phyloP scores from a whole-genome alignment of 2,329 filamentous ascomycete genomes.

The Scedosporium minutisporum region DNA sequence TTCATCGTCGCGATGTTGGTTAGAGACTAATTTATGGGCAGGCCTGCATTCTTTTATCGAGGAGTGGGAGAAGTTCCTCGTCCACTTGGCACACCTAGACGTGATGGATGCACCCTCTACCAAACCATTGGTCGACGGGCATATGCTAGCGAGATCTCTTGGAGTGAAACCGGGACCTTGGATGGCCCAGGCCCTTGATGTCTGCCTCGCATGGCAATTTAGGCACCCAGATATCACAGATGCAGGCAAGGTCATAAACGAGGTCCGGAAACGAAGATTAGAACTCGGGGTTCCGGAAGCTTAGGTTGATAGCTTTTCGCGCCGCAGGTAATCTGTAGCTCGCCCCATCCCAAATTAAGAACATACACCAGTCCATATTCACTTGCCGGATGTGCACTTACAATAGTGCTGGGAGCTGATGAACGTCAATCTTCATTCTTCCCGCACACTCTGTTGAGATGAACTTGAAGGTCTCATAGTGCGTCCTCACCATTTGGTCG shows the following conservation, averaged over 20 bases:
- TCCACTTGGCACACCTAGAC: slow-evolving; percentile 44
- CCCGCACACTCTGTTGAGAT: no score
- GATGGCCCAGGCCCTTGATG: slow-evolving; percentile 70
- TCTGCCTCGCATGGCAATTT: slow-evolving; percentile 82
- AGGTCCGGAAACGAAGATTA: slow-evolving; percentile 39
- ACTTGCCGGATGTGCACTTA: no score
- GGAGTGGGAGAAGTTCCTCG: slow-evolving; percentile 45
- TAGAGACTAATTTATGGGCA: slow-evolving; percentile 13
- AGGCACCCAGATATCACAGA: slow-evolving; percentile 62
- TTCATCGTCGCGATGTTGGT: background rate
- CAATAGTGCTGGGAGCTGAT: no score
- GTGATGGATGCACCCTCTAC: slow-evolving; percentile 48
- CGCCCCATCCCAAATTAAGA: no score
- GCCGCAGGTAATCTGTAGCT: background rate
- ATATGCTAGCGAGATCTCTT: slow-evolving; percentile 58
- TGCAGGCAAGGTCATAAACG: slow-evolving; percentile 45
- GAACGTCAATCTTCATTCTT: no score
- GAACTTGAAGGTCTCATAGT: no score
- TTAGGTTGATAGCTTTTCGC: background rate
- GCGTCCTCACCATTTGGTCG: no score
- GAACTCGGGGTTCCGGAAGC: slow-evolving; percentile 38
- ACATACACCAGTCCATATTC: no score
- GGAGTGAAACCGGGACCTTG: slow-evolving; percentile 68
- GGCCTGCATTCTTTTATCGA: slow-evolving; percentile 35
- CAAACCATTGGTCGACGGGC: slow-evolving; percentile 64